Evolutionary conservation across 2,329 filamentous ascomycete species (phyloP), one percentile per base, ranked within the genome.

Genomic region (Fusarium sterilihyphosum): DNA sequence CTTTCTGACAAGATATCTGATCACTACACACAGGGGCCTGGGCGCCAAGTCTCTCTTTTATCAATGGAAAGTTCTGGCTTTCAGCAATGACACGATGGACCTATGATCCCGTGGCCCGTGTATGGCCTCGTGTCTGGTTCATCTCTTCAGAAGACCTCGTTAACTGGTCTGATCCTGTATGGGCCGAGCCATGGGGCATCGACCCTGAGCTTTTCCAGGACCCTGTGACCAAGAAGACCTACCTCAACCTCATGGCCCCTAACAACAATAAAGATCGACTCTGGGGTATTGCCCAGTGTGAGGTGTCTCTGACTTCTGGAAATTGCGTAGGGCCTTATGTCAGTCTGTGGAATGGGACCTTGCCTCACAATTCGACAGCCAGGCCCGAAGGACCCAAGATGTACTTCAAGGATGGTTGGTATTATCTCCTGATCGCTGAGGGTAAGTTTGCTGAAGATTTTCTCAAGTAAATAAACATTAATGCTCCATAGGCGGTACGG

Each of bases 401-500:
- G 49, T 35, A 35, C 37, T 5, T 8, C 12, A 53, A 53, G n/a
- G 31, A 53, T 6, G 31, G n/a, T 1, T 37, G 49, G 49, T 53
- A 53, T 18, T 53, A 53, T 8, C 31, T 53, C 17, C 12, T 53
- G 6, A 53, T 53, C 6, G 49, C 49, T 16, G 49, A 53, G 37
- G n/a, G 31, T 37, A 24, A 18, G 8, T 35, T 0, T 8, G 0
- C 18, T 20, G 20, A 8, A 14, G 6, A 14, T 4, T 10, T 35
- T 8, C 33, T 33, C 8, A 1, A 24, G 0, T 16, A 18, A 7
- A 0, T 6, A 13, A 33, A 6, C 12, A 6, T 9, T 52, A 24
- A 52, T 24, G 8, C 8, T 24, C 17, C 12, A 0, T 10, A 52
- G 49, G 49, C 1, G 49, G 49, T 11, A 20, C 49, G n/a, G 49